Evolutionary conservation across 1,284 basidiomycete genomes (phyloP), one percentile per base, ranked within the genome.

Genomic region (Pholiota adiposa): DNA sequence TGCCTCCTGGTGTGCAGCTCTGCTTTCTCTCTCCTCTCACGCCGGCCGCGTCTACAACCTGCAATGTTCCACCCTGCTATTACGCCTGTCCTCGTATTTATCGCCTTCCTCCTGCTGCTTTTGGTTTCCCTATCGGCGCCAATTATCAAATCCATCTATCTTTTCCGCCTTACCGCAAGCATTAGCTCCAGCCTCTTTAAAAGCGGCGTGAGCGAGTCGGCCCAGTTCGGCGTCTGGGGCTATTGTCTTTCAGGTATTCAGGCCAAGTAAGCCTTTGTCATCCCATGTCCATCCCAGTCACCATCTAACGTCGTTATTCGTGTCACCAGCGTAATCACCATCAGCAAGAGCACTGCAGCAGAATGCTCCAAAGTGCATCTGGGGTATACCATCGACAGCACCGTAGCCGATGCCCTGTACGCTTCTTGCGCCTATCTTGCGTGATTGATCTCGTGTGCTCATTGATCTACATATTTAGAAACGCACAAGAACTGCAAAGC

Each of bases 221-320:
- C 79, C 61, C 73, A 71, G 43, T 84, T 87, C 70, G 84, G 85
- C 59, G 78, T 85, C 56, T 88, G 81, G 80, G 86, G 86, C 34
- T 88, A 85, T 69, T 87, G 85, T 70, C 71, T 78, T 31, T 81
- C 80, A 38, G 73, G 73, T 16, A 67, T 83, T 57, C 72, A 80
- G 23, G 72, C 80, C 66, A 75, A 78, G 81, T 83, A 67, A 72
- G 80, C 73, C 33, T 43, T 41, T 43, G 29, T 48, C 40, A 43
- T 55, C 52, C 25, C 51, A 19, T 27, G 41, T n/a, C 34, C 31
- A 4, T 40, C 40, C n/a, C 51, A 18, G 44, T 57, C 38, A 51
- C 36, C 33, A 25, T 38, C 57, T 52, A 53, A 58, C 29, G 23
- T 29, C 18, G 50, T 61, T 60, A 60, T 61, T 49, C 43, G 44